A percentile compares a stretch with the other conserved stretches of the same genome.
These are phyloP conservation scores for Ehretia macrophylla DNA, from an alignment of 257 asterid species.

Conservation along the genomic window DNA sequence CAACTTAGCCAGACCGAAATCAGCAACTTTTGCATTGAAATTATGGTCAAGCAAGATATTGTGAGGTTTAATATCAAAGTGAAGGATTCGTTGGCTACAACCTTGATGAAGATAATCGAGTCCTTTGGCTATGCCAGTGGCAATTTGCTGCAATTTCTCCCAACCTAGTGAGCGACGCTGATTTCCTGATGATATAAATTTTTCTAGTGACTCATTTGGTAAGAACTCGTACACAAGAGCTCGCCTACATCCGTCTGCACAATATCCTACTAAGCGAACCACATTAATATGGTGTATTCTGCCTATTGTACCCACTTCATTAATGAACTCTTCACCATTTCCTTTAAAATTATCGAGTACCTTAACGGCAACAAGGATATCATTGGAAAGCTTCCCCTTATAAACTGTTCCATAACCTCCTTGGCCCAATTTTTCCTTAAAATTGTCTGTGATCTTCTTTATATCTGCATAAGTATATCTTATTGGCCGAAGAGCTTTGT, in stretches of 20 bases:
- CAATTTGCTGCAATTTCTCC: slow-evolving; percentile 17
- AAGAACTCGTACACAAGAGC: slow-evolving; percentile 36
- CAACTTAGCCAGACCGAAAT: slow-evolving; percentile 35
- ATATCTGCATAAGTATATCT: slow-evolving; percentile 41
- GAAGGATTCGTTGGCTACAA: slow-evolving; percentile 17
- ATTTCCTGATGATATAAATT: slow-evolving; percentile 21
- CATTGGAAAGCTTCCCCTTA: slow-evolving; percentile 33
- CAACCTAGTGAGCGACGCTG: slow-evolving; percentile 7
- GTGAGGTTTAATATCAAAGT: slow-evolving; percentile 23
- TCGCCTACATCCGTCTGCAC: slow-evolving; percentile 38
- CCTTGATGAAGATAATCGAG: slow-evolving; percentile 25
- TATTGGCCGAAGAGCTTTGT: slow-evolving; percentile 23
- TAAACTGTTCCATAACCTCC: slow-evolving; percentile 42
- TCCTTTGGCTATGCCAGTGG: slow-evolving; percentile 32
- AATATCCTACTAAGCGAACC: slow-evolving; percentile 36
- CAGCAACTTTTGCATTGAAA: slow-evolving; percentile 26
- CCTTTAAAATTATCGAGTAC: slow-evolving; percentile 23
- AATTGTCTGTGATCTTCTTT: slow-evolving; percentile 30
- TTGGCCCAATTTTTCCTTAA: slow-evolving; percentile 31
- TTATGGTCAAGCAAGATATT: slow-evolving; percentile 28
- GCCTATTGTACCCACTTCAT: slow-evolving; percentile 37
- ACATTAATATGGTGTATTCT: slow-evolving; percentile 29
- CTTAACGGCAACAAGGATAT: slow-evolving; percentile 38
- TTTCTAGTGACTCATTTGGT: slow-evolving; percentile 33
- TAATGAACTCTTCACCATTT: slow-evolving; percentile 42